Evolutionary conservation across 2,329 filamentous ascomycete species (phyloP), one percentile per base, ranked within the genome.

Genomic region (Paraphoma chrysanthemicola): DNA sequence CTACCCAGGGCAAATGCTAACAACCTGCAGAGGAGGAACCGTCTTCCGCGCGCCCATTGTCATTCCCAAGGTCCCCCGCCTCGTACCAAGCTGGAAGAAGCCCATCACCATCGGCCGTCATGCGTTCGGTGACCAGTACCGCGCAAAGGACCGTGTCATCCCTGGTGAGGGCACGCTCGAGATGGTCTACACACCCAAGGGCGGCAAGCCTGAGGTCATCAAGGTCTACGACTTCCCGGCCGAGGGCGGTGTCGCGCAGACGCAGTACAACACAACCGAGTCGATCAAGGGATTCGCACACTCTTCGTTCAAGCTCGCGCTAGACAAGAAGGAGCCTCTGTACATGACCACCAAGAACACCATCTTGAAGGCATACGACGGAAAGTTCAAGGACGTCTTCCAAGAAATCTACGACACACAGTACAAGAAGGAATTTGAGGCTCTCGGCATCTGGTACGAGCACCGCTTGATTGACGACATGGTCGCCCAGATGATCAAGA

Each of bases 331-430:
- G 63, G 83, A 96, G 66, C 95, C 95, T n/a, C 85, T 99, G 73
- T 99, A 98, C 85, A 96, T 98, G 94, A 97, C 92, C 86, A 99
- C 95, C 81, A 99, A 99, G 90, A 98, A 98, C 86, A 99, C 95
- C 69, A 99, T 99, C 71, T 84, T 99, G 69, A 99, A 99, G 86
- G 94, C 93, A 80, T 99, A 99, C 82, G 95, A 99, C 76, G 95
- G 95, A 51, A 88, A 91, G 71, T 99, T 99, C 88, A 98, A 98
- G 89, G 95, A 99, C 76, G 96, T 98, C 79, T 99, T 99, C 88
- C 91, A 99, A 86, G 91, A 96, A 75, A 88, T 98, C 72, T 99
- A 94, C 81, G 92, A 98, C 63, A 86, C 85, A 57, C 82, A 89
- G 70, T 99, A 98, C 85, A 90, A 91, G 85, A 85, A 87, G 77